phyloP scores from a whole-genome alignment of 306 rosid genomes.

The Betula pendula region DNA sequence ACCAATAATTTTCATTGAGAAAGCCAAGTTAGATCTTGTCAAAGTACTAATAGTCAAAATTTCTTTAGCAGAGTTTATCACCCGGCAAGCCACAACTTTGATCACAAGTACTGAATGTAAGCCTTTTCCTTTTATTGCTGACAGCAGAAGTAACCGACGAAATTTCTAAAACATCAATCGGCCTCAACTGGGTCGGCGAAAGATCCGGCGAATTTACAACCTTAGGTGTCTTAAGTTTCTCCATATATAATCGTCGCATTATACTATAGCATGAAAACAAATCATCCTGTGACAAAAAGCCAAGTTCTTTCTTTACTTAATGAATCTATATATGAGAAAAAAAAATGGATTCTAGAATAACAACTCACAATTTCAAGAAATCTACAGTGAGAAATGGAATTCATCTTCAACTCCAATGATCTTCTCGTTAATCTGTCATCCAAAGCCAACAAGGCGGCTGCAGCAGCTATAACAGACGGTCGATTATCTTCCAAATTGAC shows the following conservation, averaged over 20 bases:
- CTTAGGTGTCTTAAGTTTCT: conserved; percentile 32
- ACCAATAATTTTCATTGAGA: conserved; percentile 34
- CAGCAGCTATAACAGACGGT: conserved; percentile 78
- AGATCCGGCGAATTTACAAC: conserved; percentile 33
- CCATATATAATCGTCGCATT: conserved; percentile 49
- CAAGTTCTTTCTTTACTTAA: not conserved
- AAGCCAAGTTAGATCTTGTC: conserved; percentile 20
- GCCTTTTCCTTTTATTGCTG: conserved; percentile 56
- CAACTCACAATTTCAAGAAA: conserved; percentile 58
- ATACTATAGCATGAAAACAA: conserved; percentile 49
- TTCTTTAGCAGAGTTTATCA: conserved; percentile 35
- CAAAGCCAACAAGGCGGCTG: conserved; percentile 61
- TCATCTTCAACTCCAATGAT: conserved; percentile 56
- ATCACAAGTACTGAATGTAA: conserved; percentile 42
- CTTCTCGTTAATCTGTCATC: conserved; percentile 51
- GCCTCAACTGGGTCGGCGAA: conserved; percentile 27
- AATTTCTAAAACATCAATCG: conserved; percentile 32
- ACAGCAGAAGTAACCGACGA: conserved; percentile 44
- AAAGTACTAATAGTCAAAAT: conserved; percentile 17
- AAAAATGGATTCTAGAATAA: not conserved
- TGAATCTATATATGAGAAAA: not conserved
- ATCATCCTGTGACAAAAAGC: conserved; percentile 46
- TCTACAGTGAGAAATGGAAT: conserved; percentile 42
- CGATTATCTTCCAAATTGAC: conserved; percentile 53
- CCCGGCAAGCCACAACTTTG: conserved; percentile 28